Base-by-base conservation (phyloP, 768 basidiomycete species). In the Basidioascus undulatus region DNA sequence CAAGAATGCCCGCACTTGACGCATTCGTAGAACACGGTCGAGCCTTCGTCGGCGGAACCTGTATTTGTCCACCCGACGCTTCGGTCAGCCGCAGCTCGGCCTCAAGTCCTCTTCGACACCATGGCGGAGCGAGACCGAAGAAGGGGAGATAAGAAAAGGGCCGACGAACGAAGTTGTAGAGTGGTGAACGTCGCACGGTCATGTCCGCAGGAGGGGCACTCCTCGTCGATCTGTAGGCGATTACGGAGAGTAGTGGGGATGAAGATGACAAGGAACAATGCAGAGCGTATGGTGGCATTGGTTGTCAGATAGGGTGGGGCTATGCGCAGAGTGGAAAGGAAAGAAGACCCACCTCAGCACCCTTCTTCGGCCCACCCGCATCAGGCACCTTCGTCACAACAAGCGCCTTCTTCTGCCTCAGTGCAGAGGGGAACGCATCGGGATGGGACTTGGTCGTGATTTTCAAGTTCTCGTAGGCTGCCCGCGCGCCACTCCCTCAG, bases 31-130 rank as follows among this genome's bases (percentile, higher is more conserved):
- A 89, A 74, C 51, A 87, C 74, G 11, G 84, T 92, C 25, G 81
- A 80, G 3, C 86, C 86, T 65, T 89, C 86, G 58, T 89, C 86
- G 30, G 82, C 86, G 48, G 81, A n/a, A n/a, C n/a, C n/a, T n/a
- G n/a, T n/a, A n/a, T n/a, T n/a, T n/a, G n/a, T n/a, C n/a, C n/a
- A n/a, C n/a, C n/a, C n/a, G n/a, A n/a, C n/a, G n/a, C n/a, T n/a
- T n/a, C n/a, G n/a, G n/a, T n/a, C n/a, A n/a, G n/a, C n/a, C n/a
- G n/a, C n/a, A n/a, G n/a, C n/a, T n/a, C n/a, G n/a, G n/a, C n/a
- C n/a, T n/a, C n/a, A n/a, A n/a, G n/a, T n/a, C n/a, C n/a, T n/a
- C n/a, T n/a, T n/a, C n/a, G n/a, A n/a, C n/a, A n/a, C n/a, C n/a
- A n/a, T n/a, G n/a, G n/a, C n/a, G n/a, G n/a, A 80, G 37, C 84